These are phyloP conservation scores for Psilocybe cubensis DNA, from an alignment of 768 basidiomycete species.

Conservation along the genomic window DNA sequence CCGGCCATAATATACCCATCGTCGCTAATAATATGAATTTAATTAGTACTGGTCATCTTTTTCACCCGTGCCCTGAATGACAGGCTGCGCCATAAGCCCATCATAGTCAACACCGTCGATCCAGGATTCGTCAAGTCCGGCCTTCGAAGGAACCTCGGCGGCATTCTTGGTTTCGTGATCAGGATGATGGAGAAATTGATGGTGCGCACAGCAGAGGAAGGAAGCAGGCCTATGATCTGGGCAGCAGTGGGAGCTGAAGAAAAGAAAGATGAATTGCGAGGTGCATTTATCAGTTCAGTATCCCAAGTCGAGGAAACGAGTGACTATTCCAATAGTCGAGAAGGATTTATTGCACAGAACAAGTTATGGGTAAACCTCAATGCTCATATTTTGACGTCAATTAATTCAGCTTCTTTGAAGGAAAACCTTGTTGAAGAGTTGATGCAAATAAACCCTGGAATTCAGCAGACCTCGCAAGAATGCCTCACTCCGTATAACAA, in stretches of 20 bases:
- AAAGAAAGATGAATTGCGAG: constrained; percentile 29
- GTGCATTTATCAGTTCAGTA: constrained; percentile 28
- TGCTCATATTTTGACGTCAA: background rate
- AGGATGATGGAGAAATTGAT: constrained; percentile 32
- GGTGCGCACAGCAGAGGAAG: constrained; percentile 40
- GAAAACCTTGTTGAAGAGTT: constrained; percentile 15
- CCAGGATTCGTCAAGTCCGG: constrained; percentile 48
- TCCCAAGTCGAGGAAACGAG: constrained; percentile 32
- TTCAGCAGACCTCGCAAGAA: constrained; percentile 8
- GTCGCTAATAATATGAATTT: background rate
- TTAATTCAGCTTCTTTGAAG: background rate
- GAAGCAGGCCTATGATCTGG: constrained; percentile 37
- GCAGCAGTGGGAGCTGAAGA: constrained; percentile 32
- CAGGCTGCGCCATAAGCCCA: constrained; percentile 25
- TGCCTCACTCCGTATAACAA: background rate
- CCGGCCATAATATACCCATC: too few relatives aligned
- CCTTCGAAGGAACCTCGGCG: constrained; percentile 30
- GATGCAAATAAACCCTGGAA: constrained; percentile 11
- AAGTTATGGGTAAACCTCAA: constrained; percentile 36
- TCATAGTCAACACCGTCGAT: constrained; percentile 39
- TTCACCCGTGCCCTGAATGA: constrained; percentile 38
- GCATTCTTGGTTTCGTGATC: constrained; percentile 15
- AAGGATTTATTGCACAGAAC: constrained; percentile 31
- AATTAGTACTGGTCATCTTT: constrained; percentile 43
- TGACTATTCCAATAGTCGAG: constrained; percentile 35